A percentile compares a stretch with the other conserved stretches of the same genome.
These are phyloP conservation scores for Pseudogymnoascus sp. DNA, from an alignment of 2,329 filamentous ascomycete genomes.

Conservation along the genomic window DNA sequence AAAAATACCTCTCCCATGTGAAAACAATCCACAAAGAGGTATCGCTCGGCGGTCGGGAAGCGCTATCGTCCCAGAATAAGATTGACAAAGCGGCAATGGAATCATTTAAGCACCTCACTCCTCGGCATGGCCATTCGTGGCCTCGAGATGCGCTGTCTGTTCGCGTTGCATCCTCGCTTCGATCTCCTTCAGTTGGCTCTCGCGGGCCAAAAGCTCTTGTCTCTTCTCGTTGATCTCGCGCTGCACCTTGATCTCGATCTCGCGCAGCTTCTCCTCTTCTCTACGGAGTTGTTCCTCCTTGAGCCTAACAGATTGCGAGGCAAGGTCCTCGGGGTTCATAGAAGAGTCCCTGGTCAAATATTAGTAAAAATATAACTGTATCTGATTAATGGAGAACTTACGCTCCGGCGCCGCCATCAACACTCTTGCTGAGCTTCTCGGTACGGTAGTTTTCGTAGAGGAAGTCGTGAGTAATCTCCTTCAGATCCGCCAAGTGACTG, in stretches of 20 bases:
- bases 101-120: conserved; percentile 8
- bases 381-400: conserved; percentile 46
- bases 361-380: conserved; percentile 29
- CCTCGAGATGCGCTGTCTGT: conserved; percentile 46
- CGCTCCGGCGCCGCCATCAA: conserved; percentile 82
- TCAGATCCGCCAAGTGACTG: conserved; percentile 94
- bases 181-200: conserved; percentile 97
- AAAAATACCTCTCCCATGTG: conserved; percentile 6
- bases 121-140: conserved; percentile 25
- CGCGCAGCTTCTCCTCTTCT: conserved; percentile 98
- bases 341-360: conserved; percentile 59
- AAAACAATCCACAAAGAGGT: conserved; percentile 10
- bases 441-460: conserved; percentile 99
- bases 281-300: conserved; percentile 99
- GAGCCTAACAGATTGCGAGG: conserved; percentile 92
- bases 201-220: conserved; percentile 92
- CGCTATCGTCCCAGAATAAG: conserved; percentile 7
- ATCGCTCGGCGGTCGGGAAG: conserved; percentile 9
- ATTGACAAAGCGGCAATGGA: conserved; percentile 6
- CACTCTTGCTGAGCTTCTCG: conserved; percentile 99
- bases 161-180: conserved; percentile 95
- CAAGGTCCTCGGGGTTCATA: conserved; percentile 96
- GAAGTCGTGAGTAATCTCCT: conserved; percentile 99
- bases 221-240: conserved; percentile 99
- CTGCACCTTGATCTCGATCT: conserved; percentile 99